Evolutionary conservation across 257 asterid species (phyloP).

Genomic region (Solanum chiquidenum): DNA sequence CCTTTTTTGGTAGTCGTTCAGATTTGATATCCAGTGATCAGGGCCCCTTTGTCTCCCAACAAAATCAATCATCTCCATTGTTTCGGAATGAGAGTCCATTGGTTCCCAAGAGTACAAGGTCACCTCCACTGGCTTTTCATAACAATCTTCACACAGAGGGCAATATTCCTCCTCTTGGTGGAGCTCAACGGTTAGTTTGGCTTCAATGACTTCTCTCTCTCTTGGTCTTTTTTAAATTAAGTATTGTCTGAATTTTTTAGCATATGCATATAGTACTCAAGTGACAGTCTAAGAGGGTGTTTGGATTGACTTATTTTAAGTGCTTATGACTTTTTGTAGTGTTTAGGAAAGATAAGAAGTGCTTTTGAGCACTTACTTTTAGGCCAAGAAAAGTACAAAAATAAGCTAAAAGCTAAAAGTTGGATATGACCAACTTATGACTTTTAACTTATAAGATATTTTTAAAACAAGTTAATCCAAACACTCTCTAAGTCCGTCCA

Average conservation of each 20-base stretch:
- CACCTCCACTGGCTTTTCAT: slow-evolving; percentile 30
- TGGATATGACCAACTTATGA: not conserved
- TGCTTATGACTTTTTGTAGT: not conserved
- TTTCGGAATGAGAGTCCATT: slow-evolving; percentile 21
- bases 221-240: not conserved
- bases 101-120: slow-evolving; percentile 24
- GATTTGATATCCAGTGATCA: slow-evolving; percentile 21
- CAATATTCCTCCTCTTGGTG: slow-evolving; percentile 26
- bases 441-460: not conserved
- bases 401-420: not conserved
- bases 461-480: not conserved
- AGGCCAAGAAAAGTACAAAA: not conserved
- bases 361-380: not conserved
- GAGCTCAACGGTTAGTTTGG: slow-evolving; percentile 42
- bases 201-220: not conserved
- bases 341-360: not conserved
- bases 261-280: not conserved
- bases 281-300: not conserved
- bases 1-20: slow-evolving; percentile 22
- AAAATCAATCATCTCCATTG: slow-evolving; percentile 27
- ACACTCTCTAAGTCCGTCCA: not conserved
- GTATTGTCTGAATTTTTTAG: not conserved
- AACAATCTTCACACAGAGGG: slow-evolving; percentile 26
- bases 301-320: not conserved
- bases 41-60: slow-evolving; percentile 22